Evolutionary conservation across 2,329 filamentous ascomycete species (phyloP).

Genomic region (Amauroascus verrucosus): DNA sequence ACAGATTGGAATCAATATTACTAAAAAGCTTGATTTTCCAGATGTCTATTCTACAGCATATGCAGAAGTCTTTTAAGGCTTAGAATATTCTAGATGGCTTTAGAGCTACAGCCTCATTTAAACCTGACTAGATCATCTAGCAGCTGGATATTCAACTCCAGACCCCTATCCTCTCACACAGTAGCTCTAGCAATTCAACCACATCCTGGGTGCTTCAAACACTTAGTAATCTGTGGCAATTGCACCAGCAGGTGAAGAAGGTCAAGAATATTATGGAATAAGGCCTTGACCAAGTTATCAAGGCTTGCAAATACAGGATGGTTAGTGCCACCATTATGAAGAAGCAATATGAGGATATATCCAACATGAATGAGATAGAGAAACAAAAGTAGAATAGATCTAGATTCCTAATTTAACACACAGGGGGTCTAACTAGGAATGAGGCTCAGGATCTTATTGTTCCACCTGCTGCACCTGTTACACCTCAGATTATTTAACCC

Average conservation of each 20-base stretch:
- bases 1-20: too few species aligned
- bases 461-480: neutral
- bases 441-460: neutral
- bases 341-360: neutral
- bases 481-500: neutral
- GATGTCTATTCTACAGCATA: too few species aligned
- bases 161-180: neutral
- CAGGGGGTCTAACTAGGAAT: neutral
- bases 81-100: too few species aligned
- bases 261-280: neutral
- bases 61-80: too few species aligned
- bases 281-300: neutral
- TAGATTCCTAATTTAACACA: neutral
- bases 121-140: neutral
- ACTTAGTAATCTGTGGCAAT: neutral
- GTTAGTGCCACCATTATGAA: neutral
- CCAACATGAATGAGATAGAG: neutral
- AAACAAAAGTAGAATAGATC: neutral
- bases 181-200: neutral
- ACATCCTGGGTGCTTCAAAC: neutral
- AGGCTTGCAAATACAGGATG: neutral
- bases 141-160: neutral
- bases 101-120: too few species aligned
- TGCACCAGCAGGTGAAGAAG: neutral
- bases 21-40: too few species aligned